A percentile compares a stretch with the other conserved stretches of the same genome.
Conservation (phyloP, 495 filamentous ascomycete species). For the Parathielavia appendiculata region DNA sequence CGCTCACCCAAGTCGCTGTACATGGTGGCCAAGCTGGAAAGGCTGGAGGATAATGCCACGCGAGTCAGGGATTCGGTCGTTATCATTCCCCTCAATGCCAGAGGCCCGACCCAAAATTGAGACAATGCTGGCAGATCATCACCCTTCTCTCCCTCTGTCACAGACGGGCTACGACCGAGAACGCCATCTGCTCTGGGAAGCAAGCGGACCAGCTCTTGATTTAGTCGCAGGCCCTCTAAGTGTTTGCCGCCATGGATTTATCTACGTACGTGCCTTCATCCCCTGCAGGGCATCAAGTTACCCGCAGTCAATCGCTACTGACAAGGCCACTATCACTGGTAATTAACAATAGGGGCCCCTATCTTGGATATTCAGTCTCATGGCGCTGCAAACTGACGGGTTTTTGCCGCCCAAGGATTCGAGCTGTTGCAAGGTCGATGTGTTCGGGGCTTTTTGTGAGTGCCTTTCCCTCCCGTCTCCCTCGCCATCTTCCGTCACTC, state of each 20-base stretch:
- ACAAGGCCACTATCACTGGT: too few relatives aligned
- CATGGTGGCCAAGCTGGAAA: not conserved
- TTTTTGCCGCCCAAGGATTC: not conserved
- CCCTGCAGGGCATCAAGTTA: too few relatives aligned
- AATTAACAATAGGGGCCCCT: not conserved
- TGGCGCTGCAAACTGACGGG: constrained; percentile 3
- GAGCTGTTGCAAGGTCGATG: not conserved
- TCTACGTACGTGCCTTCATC: constrained; percentile 1
- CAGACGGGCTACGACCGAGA: constrained; percentile 6
- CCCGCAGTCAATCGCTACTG: too few relatives aligned
- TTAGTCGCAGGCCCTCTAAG: constrained; percentile 8
- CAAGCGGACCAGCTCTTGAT: too few relatives aligned
- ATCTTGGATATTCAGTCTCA: constrained; percentile 3
- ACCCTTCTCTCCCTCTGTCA: constrained; percentile 9
- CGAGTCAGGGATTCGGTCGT: constrained; percentile 4
- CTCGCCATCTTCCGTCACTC: too few relatives aligned
- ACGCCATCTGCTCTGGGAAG: constrained; percentile 1
- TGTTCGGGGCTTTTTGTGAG: not conserved
- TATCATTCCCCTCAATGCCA: not conserved
- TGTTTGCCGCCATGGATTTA: not conserved
- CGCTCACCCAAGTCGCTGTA: not conserved
- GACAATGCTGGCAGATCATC: not conserved
- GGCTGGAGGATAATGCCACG: constrained; percentile 5
- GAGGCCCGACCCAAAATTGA: too few relatives aligned
- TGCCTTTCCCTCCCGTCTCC: too few relatives aligned